Evolutionary conservation across 208 protist species (phyloP), one percentile per base, ranked within the genome.

Genomic region (Acanthamoeba castellanii): DNA sequence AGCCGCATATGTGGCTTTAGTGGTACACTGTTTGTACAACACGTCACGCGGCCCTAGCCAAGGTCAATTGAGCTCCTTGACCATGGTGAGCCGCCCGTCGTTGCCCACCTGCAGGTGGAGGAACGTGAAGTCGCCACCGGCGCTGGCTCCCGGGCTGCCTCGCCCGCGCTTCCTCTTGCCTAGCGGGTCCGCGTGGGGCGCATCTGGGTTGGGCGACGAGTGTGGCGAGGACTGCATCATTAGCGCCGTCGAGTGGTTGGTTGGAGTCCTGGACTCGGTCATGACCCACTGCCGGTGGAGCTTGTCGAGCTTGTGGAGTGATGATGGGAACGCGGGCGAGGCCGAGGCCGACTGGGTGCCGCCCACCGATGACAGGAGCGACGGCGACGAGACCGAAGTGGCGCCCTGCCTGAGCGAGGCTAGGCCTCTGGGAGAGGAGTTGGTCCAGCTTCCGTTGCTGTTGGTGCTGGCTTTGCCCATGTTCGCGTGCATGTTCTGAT

Each of bases 91-190:
- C 1, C 76, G 34, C 14, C 76, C 76, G 27, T 85, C 76, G 76
- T 85, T 85, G 22, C 76, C 76, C 34, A 85, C 76, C 45, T 85
- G 76, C 2, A 85, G 76, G 47, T 85, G 76, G 27, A 85, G 76
- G 45, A 85, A 85, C 37, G 76, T 85, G 76, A 85, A 85, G 76
- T 85, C 76, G 16, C 76, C 76, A 11, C 52, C 52, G 0, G 52
- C 0, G 66, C 66, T 34, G 20, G 5, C 76, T 2, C 76, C 47
- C 37, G 8, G 8, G 30, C 76, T 32, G 42, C 76, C 25, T 2
- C 45, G 76, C 25, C 76, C 47, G 1, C 76, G 76, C 47, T 85
- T 85, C 32, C 76, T 8, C 76, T 85, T 85, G 76, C 34, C 22
- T 20, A 8, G 27, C 25, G 14, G 22, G 30, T 59, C 45, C 45